Conservation (phyloP, 139 green algal species). For the Tetradesmus obliquus region DNA sequence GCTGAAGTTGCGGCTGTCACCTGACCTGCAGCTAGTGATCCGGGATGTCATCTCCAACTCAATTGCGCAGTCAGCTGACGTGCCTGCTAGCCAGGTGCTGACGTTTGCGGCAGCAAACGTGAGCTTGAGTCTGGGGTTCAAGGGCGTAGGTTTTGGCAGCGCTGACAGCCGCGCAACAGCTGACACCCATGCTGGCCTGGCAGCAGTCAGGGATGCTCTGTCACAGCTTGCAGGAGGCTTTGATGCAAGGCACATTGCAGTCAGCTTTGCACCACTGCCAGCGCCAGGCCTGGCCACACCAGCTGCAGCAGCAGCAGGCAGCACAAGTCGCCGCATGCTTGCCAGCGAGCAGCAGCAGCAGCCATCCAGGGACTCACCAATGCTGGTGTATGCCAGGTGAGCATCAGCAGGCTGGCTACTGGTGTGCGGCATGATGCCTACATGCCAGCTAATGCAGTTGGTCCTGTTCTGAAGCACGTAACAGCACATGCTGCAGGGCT, state of each 20-base stretch:
- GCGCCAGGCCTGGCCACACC: background rate
- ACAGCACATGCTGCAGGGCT: too few species aligned
- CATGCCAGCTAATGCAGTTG: background rate
- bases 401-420: background rate
- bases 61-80: background rate
- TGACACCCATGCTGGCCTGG: background rate
- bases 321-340: background rate
- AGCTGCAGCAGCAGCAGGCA: constrained; percentile 22
- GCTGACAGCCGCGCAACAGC: background rate
- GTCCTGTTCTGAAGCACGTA: background rate
- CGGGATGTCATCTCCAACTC: constrained; percentile 23
- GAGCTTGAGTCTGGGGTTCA: background rate
- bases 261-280: background rate
- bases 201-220: constrained; percentile 20
- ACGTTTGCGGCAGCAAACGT: constrained; percentile 23
- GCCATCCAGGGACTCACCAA: background rate
- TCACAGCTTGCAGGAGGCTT: background rate
- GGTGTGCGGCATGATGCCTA: background rate
- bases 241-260: constrained; percentile 1
- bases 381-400: background rate
- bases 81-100: constrained; percentile 10
- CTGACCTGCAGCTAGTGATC: constrained; percentile 18
- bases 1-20: constrained; percentile 15
- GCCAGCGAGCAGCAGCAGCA: background rate
- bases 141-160: background rate